Base-by-base conservation (phyloP, 108 stramenopile genomes). In the Cyclotella cryptica region DNA sequence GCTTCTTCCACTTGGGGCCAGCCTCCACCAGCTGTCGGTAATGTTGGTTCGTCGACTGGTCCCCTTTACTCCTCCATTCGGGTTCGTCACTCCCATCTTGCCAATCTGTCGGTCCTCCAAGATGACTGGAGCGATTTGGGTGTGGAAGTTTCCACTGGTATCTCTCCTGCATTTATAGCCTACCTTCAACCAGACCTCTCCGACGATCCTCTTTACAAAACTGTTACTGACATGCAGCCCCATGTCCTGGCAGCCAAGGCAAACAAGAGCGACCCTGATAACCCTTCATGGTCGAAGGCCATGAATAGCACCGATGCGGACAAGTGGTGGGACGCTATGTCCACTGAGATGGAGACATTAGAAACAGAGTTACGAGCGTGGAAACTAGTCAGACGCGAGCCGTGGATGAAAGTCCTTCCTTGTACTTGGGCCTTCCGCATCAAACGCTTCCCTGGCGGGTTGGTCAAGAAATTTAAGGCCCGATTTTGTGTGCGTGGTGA, bases 401-500 rank as follows among this genome's bases (percentile, higher is more conserved):
- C n/a, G n/a, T n/a, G n/a, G n/a, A n/a, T n/a, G n/a, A n/a, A n/a
- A n/a, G n/a, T n/a, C n/a, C n/a, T n/a, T n/a, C n/a, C n/a, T n/a
- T n/a, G n/a, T n/a, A n/a, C n/a, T n/a, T n/a, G n/a, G n/a, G n/a
- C n/a, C n/a, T n/a, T n/a, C n/a, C n/a, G 69, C 17, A 47, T 80
- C 57, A 87, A 90, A 57, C 60, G 86, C 0, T 75, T 39, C 19
- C 88, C 88, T 5, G 75, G 80, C 71, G 86, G 87, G 10, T 14
- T 21, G 3, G 40, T 88, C 4, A 75, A 58, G 44, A 85, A 85
- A 54, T 70, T 74, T 47, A 89, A 89, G 60, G 88, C 30, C 18
- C 53, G 65, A 14, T 86, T 78, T 3, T 88, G 52, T 49, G 53
- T 85, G 17, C 84, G 85, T 3, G 88, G 85, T 0, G 83, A 86